phyloP scores from a whole-genome alignment of 1,139 yeast genomes.

The Waltiozyma sp. region DNA sequence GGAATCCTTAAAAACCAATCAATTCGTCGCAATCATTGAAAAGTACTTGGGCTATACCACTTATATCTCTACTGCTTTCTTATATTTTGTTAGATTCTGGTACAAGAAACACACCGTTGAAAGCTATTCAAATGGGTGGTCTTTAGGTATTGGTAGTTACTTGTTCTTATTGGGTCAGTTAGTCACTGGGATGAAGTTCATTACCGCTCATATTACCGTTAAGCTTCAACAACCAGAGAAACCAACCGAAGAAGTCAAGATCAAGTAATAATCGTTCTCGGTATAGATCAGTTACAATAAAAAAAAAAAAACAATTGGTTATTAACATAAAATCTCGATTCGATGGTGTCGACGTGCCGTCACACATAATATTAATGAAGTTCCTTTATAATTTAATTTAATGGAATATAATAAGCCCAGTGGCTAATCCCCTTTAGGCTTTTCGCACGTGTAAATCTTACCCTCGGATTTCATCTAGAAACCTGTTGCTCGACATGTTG shows the following conservation, averaged over 20 bases:
- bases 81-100: neutral
- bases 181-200: neutral
- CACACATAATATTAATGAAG: no score
- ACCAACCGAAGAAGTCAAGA: neutral
- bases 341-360: no score
- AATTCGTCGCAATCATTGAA: neutral
- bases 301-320: no score
- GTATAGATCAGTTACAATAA: neutral
- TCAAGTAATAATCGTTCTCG: neutral
- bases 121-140: neutral
- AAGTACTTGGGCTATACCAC: neutral
- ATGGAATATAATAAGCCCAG: no score
- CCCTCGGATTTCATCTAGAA: no score
- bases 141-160: neutral
- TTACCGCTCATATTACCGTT: neutral
- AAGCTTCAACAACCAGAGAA: neutral
- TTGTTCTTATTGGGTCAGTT: neutral
- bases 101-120: neutral
- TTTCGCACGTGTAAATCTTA: no score
- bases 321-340: no score
- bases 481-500: no score
- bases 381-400: no score
- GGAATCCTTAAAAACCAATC: neutral
- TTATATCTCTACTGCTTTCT: neutral
- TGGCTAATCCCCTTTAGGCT: no score